Base-by-base conservation (phyloP, 129 eudicot species). In the Ambrosia trifida region DNA sequence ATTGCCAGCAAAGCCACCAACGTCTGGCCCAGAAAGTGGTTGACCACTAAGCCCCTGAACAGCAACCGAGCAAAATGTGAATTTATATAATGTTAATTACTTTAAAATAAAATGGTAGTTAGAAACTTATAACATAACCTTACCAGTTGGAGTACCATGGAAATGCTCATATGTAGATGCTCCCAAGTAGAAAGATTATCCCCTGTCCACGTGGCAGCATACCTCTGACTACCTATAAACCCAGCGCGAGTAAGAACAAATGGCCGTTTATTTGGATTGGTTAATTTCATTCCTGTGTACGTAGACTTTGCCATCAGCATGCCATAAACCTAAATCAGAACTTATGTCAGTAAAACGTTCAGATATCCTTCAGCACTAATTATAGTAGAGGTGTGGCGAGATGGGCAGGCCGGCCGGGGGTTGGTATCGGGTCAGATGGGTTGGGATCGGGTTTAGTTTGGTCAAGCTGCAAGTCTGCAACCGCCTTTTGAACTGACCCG, bases 131-230 rank as follows among this genome's bases (percentile, higher is more conserved):
- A 38, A 5, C 6, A 36, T 4, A 30, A 44, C 45, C 83, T 85
- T 83, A 94, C 98, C 88, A 94, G 83, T 87, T 94, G 98, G 71
- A 94, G 87, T 67, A 89, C 89, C 98, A 94, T 94, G 43, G 98
- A 80, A 73, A 94, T 84, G 74, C 98, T 89, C 96, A 94, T 94
- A 61, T 94, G 98, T 65, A 94, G 80, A 79, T 94, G 98, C 82
- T 89, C 96, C 98, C 98, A 89, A 19, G 98, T 87, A 3, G 98
- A 94, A 17, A 87, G 86, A 79, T 94, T 94, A 78, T 94, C 98
- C 13, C 98, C 98, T 17, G 96, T 89, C 98, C 98, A 94, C 7
- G 98, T 89, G 20, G 96, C 96, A 66, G 96, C 96, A 70, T 89
- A 87, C 82, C 98, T 87, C 73, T 89, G 98, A 81, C 95, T 87